Conservation (phyloP, 768 basidiomycete species). For the Cystobasidium tubakii region DNA sequence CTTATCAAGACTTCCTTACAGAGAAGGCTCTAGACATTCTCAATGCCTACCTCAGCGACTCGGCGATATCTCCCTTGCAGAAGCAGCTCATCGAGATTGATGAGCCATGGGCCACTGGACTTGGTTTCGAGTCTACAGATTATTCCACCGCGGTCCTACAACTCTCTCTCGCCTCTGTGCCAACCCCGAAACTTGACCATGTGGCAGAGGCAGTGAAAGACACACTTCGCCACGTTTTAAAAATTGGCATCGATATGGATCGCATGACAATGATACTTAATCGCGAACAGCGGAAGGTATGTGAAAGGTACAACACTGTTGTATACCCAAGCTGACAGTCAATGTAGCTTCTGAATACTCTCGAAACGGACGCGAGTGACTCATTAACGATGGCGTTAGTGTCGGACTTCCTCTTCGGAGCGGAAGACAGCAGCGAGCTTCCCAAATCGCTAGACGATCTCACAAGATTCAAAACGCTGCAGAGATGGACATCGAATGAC, state of each 20-base stretch:
- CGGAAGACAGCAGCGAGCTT: constrained; percentile 73
- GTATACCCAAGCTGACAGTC: constrained; percentile 37
- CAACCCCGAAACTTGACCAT: constrained; percentile 66
- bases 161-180: constrained; percentile 75
- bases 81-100: constrained; percentile 91
- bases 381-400: constrained; percentile 70
- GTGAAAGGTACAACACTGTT: constrained; percentile 49
- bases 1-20: constrained; percentile 64
- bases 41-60: constrained; percentile 76
- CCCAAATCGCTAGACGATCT: constrained; percentile 69
- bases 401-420: constrained; percentile 53
- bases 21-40: constrained; percentile 79
- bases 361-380: constrained; percentile 77
- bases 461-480: constrained; percentile 62
- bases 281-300: constrained; percentile 70
- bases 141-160: constrained; percentile 67
- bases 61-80: constrained; percentile 51
- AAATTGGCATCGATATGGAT: constrained; percentile 79
- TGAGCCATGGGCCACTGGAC: constrained; percentile 67
- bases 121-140: constrained; percentile 73
- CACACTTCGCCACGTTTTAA: constrained; percentile 64
- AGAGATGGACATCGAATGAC: constrained; percentile 64
- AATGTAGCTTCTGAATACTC: constrained; percentile 66
- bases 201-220: constrained; percentile 65
- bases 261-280: constrained; percentile 80